Evolutionary conservation across 192 early-diverging fungal species (phyloP).

Genomic region (Chytriomyces sp.): DNA sequence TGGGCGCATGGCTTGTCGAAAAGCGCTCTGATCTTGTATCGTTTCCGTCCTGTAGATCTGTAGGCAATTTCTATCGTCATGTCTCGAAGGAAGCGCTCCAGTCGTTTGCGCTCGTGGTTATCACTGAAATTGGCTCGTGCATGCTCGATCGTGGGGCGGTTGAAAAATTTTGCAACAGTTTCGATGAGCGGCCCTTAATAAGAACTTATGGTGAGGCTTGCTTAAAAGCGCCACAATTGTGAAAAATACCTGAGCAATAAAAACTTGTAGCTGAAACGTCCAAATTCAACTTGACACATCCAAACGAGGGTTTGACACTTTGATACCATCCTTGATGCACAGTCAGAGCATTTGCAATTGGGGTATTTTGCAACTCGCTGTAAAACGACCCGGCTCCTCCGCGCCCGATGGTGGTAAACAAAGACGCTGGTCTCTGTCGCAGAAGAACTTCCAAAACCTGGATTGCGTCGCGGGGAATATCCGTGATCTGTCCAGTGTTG

Average conservation of each 20-base stretch:
- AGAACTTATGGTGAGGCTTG: neutral
- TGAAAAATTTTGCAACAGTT: conserved; percentile 31
- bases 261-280: conserved; percentile 41
- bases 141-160: conserved; percentile 13
- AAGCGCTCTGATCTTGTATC: conserved; percentile 34
- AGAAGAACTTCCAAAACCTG: conserved; percentile 35
- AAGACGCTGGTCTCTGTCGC: conserved; percentile 16
- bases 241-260: conserved; percentile 35
- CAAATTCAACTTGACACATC: conserved; percentile 37
- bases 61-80: conserved; percentile 31
- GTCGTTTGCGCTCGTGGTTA: conserved; percentile 29
- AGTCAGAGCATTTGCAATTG: conserved; percentile 34
- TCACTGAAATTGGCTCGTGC: conserved; percentile 13
- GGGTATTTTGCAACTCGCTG: conserved; percentile 16
- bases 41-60: conserved; percentile 33
- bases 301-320: conserved; percentile 35
- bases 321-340: conserved; percentile 45
- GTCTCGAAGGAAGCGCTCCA: conserved; percentile 32
- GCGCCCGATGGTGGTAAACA: conserved; percentile 30
- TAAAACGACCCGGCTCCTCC: conserved; percentile 34
- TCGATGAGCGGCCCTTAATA: conserved; percentile 26
- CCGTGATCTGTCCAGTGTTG: conserved; percentile 7
- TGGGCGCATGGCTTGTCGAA: conserved; percentile 20
- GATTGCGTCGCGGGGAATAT: conserved; percentile 12
- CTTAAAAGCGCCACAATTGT: neutral